Percentiles rank a stretch among this genome's conserved stretches.
These are phyloP conservation scores for Phytophthora cactorum DNA, from an alignment of 352 stramenopile species.

Conservation along the genomic window DNA sequence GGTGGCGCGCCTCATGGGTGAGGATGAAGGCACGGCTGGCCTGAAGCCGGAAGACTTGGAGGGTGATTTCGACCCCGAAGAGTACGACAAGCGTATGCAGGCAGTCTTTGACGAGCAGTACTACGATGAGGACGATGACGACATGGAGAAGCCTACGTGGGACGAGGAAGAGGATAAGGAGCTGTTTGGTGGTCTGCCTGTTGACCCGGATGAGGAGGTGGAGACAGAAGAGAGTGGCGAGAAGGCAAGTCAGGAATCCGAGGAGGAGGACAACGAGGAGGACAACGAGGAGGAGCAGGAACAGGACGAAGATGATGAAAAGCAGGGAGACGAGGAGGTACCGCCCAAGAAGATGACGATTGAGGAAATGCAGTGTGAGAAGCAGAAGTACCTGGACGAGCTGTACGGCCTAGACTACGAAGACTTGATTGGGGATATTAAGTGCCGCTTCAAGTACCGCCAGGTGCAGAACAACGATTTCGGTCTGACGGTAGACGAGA, in stretches of 20 bases:
- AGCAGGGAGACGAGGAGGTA: conserved; percentile 47
- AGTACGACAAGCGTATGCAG: conserved; percentile 97
- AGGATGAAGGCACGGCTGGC: conserved; percentile 48
- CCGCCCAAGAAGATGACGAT: conserved; percentile 55
- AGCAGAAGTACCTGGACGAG: conserved; percentile 95
- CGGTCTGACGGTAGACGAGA: conserved; percentile 97
- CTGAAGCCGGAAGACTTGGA: conserved; percentile 86
- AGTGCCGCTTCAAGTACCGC: conserved; percentile 98
- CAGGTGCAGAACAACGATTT: conserved; percentile 96
- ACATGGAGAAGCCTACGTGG: conserved; percentile 82
- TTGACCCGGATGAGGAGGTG: conserved; percentile 70
- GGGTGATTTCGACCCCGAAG: conserved; percentile 96
- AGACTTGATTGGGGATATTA: conserved; percentile 97
- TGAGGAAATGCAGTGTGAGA: conserved; percentile 76
- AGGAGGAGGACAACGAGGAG: conserved; percentile 40
- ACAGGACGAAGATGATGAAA: conserved; percentile 57
- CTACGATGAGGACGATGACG: conserved; percentile 90
- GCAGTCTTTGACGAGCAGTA: conserved; percentile 98
- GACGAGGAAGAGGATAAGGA: conserved; percentile 87
- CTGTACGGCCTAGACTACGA: conserved; percentile 99
- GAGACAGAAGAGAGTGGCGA: conserved; percentile 36
- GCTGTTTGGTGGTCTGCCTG: conserved; percentile 76
- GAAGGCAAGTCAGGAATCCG: conserved; percentile 40
- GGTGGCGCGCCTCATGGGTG: conserved; percentile 87
- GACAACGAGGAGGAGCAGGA: conserved; percentile 37